These are phyloP conservation scores for Phytophthora vignae DNA, from an alignment of 352 stramenopile species.

Conservation along the genomic window DNA sequence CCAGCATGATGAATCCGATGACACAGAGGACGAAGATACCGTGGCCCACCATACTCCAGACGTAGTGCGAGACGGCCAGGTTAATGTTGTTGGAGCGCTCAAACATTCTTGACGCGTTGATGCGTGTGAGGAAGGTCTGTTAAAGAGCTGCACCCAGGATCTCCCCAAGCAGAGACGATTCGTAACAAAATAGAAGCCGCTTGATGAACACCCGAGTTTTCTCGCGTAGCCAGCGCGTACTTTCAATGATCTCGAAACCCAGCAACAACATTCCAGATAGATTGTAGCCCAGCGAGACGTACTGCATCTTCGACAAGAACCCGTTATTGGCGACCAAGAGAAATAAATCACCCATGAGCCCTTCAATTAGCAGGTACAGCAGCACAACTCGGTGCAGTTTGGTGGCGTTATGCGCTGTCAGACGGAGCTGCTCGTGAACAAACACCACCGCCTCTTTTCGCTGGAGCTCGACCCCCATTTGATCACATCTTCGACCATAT, in stretches of 20 bases:
- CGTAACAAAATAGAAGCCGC: conserved; percentile 36
- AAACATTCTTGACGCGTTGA: conserved; percentile 20
- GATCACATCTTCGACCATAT: conserved; percentile 16
- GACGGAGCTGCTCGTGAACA: conserved; percentile 5
- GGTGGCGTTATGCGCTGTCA: background rate
- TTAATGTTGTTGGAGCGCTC: background rate
- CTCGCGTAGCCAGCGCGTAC: conserved; percentile 8
- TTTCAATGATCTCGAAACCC: conserved; percentile 40
- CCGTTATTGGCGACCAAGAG: conserved; percentile 38
- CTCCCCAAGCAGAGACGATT: conserved; percentile 16
- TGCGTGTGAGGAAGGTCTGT: conserved; percentile 26
- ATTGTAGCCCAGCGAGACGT: conserved; percentile 38
- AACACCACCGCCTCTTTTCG: conserved; percentile 29
- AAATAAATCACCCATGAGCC: conserved; percentile 22
- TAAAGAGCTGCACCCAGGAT: conserved; percentile 16
- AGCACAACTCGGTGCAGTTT: background rate
- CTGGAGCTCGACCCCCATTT: conserved; percentile 12
- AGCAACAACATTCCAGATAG: conserved; percentile 33
- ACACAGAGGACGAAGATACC: conserved; percentile 26
- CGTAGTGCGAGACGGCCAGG: conserved; percentile 12
- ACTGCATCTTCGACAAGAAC: conserved; percentile 27
- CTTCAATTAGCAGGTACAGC: background rate
- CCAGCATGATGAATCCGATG: conserved; percentile 19
- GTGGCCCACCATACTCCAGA: conserved; percentile 35
- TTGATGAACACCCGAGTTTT: conserved; percentile 17